A percentile compares a stretch with the other conserved stretches of the same genome.
These are phyloP conservation scores for Allomyces macrogynus DNA, from an alignment of 192 early-diverging fungal genomes.

Conservation along the genomic window DNA sequence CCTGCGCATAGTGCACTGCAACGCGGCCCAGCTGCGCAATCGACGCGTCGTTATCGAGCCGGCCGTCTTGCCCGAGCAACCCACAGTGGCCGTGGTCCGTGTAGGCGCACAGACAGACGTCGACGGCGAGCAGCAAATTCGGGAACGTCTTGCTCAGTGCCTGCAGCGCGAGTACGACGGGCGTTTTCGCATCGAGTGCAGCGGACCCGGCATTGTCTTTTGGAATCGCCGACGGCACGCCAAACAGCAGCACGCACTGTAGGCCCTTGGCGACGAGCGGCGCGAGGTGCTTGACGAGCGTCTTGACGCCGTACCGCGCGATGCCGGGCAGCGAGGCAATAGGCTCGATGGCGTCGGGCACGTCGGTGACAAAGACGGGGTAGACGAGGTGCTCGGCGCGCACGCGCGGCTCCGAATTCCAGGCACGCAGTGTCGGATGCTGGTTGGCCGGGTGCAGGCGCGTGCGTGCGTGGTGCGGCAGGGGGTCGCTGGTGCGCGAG, in stretches of 20 bases:
- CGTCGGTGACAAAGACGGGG: constrained; percentile 85
- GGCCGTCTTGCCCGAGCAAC: constrained; percentile 48
- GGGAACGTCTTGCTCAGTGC: constrained; percentile 61
- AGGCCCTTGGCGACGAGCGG: constrained; percentile 82
- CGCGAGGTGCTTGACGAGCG: constrained; percentile 46
- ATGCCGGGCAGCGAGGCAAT: constrained; percentile 74
- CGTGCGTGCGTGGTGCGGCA: neutral
- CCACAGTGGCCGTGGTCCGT: constrained; percentile 96
- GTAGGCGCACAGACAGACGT: constrained; percentile 93
- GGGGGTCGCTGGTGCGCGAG: no score
- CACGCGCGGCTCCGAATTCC: neutral
- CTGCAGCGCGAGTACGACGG: constrained; percentile 65
- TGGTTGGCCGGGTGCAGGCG: neutral
- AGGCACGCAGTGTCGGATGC: neutral
- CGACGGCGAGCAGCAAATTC: constrained; percentile 63
- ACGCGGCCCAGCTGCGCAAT: constrained; percentile 67
- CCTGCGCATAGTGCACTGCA: constrained; percentile 65
- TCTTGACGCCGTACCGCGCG: constrained; percentile 62
- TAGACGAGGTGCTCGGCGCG: constrained; percentile 40
- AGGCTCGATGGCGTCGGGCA: constrained; percentile 43
- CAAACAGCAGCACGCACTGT: constrained; percentile 72
- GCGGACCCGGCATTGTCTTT: constrained; percentile 46
- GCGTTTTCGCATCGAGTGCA: constrained; percentile 63
- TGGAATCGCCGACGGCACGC: constrained; percentile 51
- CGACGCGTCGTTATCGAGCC: constrained; percentile 58